These are phyloP conservation scores for Pseudopyrenochaeta lycopersici DNA, from an alignment of 2,329 filamentous ascomycete species.

Conservation along the genomic window DNA sequence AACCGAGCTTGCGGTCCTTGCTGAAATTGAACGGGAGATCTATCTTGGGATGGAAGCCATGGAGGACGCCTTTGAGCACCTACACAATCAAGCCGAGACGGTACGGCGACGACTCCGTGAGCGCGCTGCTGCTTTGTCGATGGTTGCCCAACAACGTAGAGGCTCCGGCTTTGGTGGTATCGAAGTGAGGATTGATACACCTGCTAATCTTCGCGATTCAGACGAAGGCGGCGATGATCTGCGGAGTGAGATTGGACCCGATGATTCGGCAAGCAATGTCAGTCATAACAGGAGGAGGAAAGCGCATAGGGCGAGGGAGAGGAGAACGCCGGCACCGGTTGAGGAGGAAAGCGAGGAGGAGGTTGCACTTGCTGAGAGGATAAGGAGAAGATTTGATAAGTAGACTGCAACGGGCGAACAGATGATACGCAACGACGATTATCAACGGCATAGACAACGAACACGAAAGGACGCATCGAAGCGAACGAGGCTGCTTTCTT, in stretches of 20 bases:
- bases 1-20: constrained; percentile 86
- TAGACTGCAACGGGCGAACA: not conserved
- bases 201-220: constrained; percentile 46
- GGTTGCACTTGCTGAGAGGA: constrained; percentile 35
- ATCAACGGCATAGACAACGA: not conserved
- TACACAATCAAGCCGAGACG: constrained; percentile 85
- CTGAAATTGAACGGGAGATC: constrained; percentile 92
- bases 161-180: constrained; percentile 52
- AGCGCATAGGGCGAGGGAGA: constrained; percentile 73
- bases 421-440: not conserved
- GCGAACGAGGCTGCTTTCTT: not conserved
- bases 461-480: constrained; percentile 2
- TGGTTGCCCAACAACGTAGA: constrained; percentile 68
- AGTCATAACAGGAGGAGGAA: constrained; percentile 73
- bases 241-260: constrained; percentile 69
- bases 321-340: constrained; percentile 76
- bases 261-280: constrained; percentile 84
- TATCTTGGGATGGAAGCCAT: constrained; percentile 93
- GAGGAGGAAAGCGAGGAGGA: constrained; percentile 60
- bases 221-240: constrained; percentile 52
- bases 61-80: constrained; percentile 90
- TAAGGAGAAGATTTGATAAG: constrained; percentile 33
- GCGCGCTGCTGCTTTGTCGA: constrained; percentile 79
- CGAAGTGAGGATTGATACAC: constrained; percentile 60
- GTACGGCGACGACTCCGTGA: constrained; percentile 83